phyloP scores from a whole-genome alignment of 768 basidiomycete genomes.

The Amanita jacksonii region DNA sequence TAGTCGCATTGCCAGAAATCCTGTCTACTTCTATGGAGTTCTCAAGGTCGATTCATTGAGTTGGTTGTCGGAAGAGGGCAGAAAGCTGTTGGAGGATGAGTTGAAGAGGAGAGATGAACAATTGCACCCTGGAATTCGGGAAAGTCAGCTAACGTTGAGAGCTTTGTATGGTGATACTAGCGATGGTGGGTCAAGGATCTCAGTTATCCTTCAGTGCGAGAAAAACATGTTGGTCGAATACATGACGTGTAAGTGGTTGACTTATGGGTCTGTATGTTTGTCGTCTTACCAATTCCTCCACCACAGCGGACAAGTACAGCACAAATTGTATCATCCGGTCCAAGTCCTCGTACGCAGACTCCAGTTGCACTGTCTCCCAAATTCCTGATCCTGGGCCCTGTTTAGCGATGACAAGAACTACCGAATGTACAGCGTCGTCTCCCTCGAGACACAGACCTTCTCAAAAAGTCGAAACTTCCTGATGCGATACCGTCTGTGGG shows the following conservation, averaged over 20 bases:
- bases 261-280: background rate
- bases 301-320: slow-evolving; percentile 14
- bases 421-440: slow-evolving; percentile 34
- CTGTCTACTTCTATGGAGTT: slow-evolving; percentile 41
- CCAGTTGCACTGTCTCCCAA: background rate
- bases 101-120: slow-evolving; percentile 30
- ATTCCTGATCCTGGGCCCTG: background rate
- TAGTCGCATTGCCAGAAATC: slow-evolving; percentile 14
- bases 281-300: background rate
- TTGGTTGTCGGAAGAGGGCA: slow-evolving; percentile 43
- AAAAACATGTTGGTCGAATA: slow-evolving; percentile 31
- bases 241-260: slow-evolving; percentile 18
- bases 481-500: slow-evolving; percentile 38
- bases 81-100: slow-evolving; percentile 30
- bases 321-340: slow-evolving; percentile 15
- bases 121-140: slow-evolving; percentile 15
- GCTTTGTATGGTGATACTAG: slow-evolving; percentile 21
- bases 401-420: slow-evolving; percentile 11
- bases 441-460: slow-evolving; percentile 37
- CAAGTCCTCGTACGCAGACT: slow-evolving; percentile 3
- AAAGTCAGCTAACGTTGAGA: slow-evolving; percentile 24
- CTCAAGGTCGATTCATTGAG: slow-evolving; percentile 33
- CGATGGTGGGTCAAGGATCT: slow-evolving; percentile 21
- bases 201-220: slow-evolving; percentile 31
- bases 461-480: slow-evolving; percentile 38